Evolutionary conservation across 2,329 filamentous ascomycete genomes (phyloP).

Genomic region (Talaromyces sp.): DNA sequence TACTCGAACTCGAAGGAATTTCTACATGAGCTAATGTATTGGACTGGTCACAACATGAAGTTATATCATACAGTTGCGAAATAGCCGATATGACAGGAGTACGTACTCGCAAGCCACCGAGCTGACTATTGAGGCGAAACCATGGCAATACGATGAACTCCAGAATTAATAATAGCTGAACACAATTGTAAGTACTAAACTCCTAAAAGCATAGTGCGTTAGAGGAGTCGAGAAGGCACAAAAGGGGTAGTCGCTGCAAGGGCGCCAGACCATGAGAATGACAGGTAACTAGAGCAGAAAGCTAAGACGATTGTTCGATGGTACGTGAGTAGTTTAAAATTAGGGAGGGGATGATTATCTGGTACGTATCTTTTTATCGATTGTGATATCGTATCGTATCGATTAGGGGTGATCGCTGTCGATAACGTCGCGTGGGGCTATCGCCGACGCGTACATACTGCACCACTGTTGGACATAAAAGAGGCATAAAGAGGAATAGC

Average conservation of each 20-base stretch:
- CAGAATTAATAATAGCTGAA: background rate
- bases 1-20: background rate
- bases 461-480: background rate
- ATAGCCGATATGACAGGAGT: background rate
- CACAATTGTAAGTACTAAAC: background rate
- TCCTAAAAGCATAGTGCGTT: background rate
- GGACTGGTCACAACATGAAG: background rate
- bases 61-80: background rate
- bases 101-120: background rate
- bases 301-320: background rate
- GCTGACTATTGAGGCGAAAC: background rate
- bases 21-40: background rate
- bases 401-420: background rate
- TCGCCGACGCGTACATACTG: background rate
- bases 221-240: background rate
- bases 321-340: background rate
- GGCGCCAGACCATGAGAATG: constrained; percentile 1
- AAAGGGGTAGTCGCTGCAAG: constrained; percentile 1
- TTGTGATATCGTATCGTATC: background rate
- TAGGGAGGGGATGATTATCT: background rate
- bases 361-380: background rate
- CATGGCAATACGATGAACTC: background rate
- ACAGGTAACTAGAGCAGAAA: background rate
- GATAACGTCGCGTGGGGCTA: background rate
- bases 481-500: too few species aligned